A percentile compares a stretch with the other conserved stretches of the same genome.
These are phyloP conservation scores for Fibroporia radiculosa DNA, from an alignment of 768 basidiomycete species.

Conservation along the genomic window DNA sequence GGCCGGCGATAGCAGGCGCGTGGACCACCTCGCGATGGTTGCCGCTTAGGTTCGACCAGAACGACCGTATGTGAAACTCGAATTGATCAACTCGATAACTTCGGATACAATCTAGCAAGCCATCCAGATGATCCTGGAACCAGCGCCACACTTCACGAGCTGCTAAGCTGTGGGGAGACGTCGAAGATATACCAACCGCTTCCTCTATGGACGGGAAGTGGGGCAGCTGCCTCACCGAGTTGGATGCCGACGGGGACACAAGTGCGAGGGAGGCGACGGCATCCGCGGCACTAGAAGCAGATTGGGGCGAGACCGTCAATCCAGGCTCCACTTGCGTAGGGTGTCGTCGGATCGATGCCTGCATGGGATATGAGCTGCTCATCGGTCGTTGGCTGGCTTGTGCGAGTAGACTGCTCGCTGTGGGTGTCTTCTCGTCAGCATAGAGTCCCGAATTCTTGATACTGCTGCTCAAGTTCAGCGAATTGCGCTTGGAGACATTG, in stretches of 20 bases:
- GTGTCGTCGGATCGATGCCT: constrained; percentile 74
- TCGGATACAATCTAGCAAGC: constrained; percentile 69
- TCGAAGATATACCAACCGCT: constrained; percentile 65
- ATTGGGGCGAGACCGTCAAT: constrained; percentile 47
- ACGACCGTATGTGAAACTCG: constrained; percentile 77
- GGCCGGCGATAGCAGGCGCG: constrained; percentile 77
- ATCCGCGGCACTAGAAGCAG: constrained; percentile 37
- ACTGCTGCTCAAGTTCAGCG: constrained; percentile 57
- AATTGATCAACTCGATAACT: constrained; percentile 84
- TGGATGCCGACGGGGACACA: constrained; percentile 36
- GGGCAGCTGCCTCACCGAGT: constrained; percentile 69
- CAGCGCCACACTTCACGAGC: constrained; percentile 86
- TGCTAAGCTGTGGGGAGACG: constrained; percentile 69
- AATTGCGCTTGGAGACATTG: constrained; percentile 63
- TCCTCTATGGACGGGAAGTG: constrained; percentile 85
- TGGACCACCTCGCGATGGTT: constrained; percentile 84
- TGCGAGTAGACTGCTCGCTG: constrained; percentile 64
- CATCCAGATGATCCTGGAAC: constrained; percentile 88
- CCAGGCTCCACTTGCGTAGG: constrained; percentile 46
- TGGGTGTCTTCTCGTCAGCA: constrained; percentile 78
- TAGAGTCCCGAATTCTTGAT: constrained; percentile 47
- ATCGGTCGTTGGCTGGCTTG: constrained; percentile 59
- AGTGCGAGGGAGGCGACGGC: constrained; percentile 37
- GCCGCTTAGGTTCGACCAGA: constrained; percentile 72
- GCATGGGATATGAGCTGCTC: constrained; percentile 51